Evolutionary conservation across 2,329 filamentous ascomycete species (phyloP).

Genomic region (Teratosphaeria destructans): DNA sequence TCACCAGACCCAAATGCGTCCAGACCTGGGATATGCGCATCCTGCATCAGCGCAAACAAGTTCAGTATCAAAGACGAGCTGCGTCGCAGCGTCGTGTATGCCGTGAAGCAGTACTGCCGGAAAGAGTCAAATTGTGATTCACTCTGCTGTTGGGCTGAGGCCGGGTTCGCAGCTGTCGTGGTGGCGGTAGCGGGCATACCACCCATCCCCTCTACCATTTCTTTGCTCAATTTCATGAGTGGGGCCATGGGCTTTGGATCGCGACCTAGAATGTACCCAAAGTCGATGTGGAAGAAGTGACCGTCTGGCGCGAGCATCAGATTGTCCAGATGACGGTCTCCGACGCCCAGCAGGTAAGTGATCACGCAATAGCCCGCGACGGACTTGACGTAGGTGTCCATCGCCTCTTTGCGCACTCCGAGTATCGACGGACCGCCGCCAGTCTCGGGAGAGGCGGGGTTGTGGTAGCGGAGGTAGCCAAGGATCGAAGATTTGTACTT

Average conservation of each 20-base stretch:
- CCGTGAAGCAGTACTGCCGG: slow-evolving; percentile 91
- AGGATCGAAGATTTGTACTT: slow-evolving; percentile 73
- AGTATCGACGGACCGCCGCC: slow-evolving; percentile 50
- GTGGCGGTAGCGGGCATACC: slow-evolving; percentile 38
- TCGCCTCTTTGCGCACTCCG: slow-evolving; percentile 79
- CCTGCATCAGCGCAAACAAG: slow-evolving; percentile 91
- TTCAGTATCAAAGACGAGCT: slow-evolving; percentile 87
- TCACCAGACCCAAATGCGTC: slow-evolving; percentile 41
- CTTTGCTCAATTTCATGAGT: slow-evolving; percentile 90
- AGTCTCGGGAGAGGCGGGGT: slow-evolving; percentile 70
- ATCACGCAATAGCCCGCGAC: slow-evolving; percentile 98
- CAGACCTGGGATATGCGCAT: slow-evolving; percentile 94
- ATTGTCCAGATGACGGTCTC: slow-evolving; percentile 92
- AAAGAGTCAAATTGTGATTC: slow-evolving; percentile 67
- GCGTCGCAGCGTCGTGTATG: slow-evolving; percentile 84
- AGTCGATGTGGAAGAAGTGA: slow-evolving; percentile 97
- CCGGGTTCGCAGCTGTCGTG: background rate
- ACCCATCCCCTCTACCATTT: slow-evolving; percentile 99
- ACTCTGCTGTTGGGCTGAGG: slow-evolving; percentile 1
- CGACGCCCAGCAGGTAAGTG: slow-evolving; percentile 92
- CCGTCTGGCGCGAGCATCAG: slow-evolving; percentile 79
- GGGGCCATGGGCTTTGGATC: slow-evolving; percentile 97
- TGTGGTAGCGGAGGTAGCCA: slow-evolving; percentile 77
- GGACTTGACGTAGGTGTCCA: slow-evolving; percentile 92
- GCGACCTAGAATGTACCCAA: slow-evolving; percentile 92